phyloP scores from a whole-genome alignment of 2,329 filamentous ascomycete genomes.

The Sphaerulina musiva region DNA sequence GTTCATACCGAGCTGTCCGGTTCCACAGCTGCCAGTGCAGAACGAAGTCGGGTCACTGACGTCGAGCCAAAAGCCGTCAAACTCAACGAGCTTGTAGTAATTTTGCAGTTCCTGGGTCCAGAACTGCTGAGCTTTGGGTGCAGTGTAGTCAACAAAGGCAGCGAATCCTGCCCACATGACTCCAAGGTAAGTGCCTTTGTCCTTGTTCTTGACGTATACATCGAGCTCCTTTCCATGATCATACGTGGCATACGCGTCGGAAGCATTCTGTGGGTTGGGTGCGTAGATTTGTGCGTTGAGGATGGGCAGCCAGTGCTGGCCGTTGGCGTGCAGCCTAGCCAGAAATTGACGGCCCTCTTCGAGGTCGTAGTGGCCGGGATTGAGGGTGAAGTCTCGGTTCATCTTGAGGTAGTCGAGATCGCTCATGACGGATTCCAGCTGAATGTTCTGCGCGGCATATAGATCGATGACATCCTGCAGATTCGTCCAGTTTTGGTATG shows the following conservation, averaged over 20 bases:
- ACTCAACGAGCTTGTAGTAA: conserved; percentile 18
- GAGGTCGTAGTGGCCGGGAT: conserved; percentile 51
- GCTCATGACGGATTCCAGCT: conserved; percentile 32
- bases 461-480: conserved; percentile 52
- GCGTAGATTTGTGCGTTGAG: conserved; percentile 57
- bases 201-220: conserved; percentile 49
- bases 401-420: conserved; percentile 44
- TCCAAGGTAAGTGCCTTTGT: conserved; percentile 40
- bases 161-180: conserved; percentile 23
- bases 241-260: conserved; percentile 50
- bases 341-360: conserved; percentile 49
- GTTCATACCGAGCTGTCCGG: conserved; percentile 17
- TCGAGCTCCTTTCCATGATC: conserved; percentile 45
- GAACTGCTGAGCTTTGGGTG: conserved; percentile 22
- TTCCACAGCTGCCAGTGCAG: conserved; percentile 26
- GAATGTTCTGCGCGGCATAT: conserved; percentile 49
- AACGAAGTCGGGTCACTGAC: conserved; percentile 23
- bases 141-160: conserved; percentile 20
- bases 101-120: conserved; percentile 24
- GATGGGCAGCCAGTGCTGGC: conserved; percentile 52
- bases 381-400: conserved; percentile 52
- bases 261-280: conserved; percentile 57
- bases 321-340: conserved; percentile 44
- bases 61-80: conserved; percentile 29
- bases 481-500: conserved; percentile 62